Base-by-base conservation (phyloP, 768 basidiomycete genomes). In the Boletus rubropictus region DNA sequence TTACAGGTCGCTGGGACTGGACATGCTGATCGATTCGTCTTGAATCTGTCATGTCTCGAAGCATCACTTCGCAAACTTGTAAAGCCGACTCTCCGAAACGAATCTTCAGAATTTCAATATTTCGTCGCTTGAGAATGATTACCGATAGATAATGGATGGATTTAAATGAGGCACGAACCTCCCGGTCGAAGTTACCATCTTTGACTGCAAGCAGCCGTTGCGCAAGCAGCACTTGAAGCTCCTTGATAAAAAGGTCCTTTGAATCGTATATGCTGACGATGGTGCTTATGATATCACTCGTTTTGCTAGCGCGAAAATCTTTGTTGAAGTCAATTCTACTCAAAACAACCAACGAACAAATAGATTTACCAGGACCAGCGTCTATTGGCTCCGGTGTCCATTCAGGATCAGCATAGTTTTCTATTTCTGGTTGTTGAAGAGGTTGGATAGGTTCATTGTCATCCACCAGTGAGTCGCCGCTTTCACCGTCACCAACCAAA, bases 331-430 rank as follows among this genome's bases (percentile, higher is more conserved):
- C 3, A 56, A 31, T 17, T 18, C 27, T 5, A 18, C 18, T 24
- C 25, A 33, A 45, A 49, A 40, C 5, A 27, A 12, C 24, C n/a
- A 33, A 32, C 12, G 28, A 46, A 36, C 5, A 20, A 28, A 27
- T 15, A 28, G 6, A 60, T 73, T 48, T 53, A 94, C 93, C 88
- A 46, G 91, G 90, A 1, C 94, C 96, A 27, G 96, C 96, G 65
- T 99, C 96, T 45, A 94, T 78, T 0, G 96, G 94, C 61, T 97
- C 94, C 0, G 96, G 96, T 37, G 87, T 83, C 96, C 96, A 99
- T 50, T 89, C 85, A 0, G 89, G 84, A 62, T 99, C 94, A 1
- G 75, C 76, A 58, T 87, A 97, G 52, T 97, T 90, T 54, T 98
- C 95, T 42, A 80, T 74, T 39, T 88, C 83, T 3, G 74, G 69